phyloP scores from a whole-genome alignment of 106 monocot species.

The Amphibolis antarctica region DNA sequence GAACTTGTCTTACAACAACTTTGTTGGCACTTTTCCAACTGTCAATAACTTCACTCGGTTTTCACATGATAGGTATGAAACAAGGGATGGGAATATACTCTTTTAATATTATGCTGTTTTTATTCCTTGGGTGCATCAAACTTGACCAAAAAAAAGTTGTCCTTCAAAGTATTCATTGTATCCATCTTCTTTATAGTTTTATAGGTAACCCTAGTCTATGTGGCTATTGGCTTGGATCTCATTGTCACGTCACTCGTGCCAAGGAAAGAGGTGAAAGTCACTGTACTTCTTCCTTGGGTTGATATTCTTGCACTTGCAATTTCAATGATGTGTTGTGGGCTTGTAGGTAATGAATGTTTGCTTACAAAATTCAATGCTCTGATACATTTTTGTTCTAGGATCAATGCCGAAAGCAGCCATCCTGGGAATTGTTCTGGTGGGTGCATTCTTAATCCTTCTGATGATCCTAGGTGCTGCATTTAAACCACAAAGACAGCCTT shows the following conservation, averaged over 20 bases:
- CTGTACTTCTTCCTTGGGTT: not conserved
- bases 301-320: too few relatives aligned
- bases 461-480: slow-evolving; percentile 66
- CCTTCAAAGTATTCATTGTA: too few relatives aligned
- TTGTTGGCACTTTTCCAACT: slow-evolving; percentile 63
- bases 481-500: slow-evolving; percentile 48
- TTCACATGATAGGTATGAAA: slow-evolving; percentile 54
- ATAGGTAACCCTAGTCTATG: slow-evolving; percentile 86
- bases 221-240: slow-evolving; percentile 60
- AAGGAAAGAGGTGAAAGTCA: slow-evolving; percentile 30
- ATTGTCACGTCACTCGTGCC: slow-evolving; percentile 34
- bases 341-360: too few relatives aligned
- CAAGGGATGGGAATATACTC: not conserved
- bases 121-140: not conserved
- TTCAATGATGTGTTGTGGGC: too few relatives aligned
- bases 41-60: slow-evolving; percentile 77
- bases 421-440: slow-evolving; percentile 71
- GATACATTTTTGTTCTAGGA: slow-evolving; percentile 4
- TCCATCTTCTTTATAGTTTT: slow-evolving; percentile 35
- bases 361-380: too few relatives aligned
- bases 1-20: slow-evolving; percentile 77
- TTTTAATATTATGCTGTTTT: not conserved
- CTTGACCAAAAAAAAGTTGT: too few relatives aligned
- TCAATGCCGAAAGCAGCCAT: slow-evolving; percentile 73
- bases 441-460: slow-evolving; percentile 57